Conservation (phyloP, 306 rosid species). For the Elaeagnus macrophylla region DNA sequence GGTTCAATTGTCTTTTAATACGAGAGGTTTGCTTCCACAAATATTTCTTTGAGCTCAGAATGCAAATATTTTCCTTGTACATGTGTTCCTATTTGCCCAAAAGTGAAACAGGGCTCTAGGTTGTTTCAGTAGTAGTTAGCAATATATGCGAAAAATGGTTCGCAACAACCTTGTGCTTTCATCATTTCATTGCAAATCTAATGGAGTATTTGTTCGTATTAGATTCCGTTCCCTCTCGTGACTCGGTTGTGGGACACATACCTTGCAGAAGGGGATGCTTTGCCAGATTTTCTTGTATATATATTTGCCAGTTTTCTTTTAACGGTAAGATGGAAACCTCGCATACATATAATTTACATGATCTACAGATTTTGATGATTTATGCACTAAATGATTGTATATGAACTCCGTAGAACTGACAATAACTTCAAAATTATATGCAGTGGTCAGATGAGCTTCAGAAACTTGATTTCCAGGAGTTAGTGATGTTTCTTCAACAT, state of each 20-base stretch:
- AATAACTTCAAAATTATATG: constrained; percentile 14
- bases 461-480: constrained; percentile 92
- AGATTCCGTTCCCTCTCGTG: constrained; percentile 91
- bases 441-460: constrained; percentile 93
- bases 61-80: constrained; percentile 10
- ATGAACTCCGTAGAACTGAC: constrained; percentile 1
- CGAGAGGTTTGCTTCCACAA: constrained; percentile 63
- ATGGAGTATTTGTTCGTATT: constrained; percentile 16
- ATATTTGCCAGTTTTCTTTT: constrained; percentile 96
- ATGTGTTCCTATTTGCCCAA: neutral
- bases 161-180: constrained; percentile 15
- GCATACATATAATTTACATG: constrained; percentile 1
- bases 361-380: constrained; percentile 10
- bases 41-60: neutral
- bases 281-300: constrained; percentile 95
- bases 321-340: constrained; percentile 51
- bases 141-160: constrained; percentile 3
- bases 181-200: constrained; percentile 17
- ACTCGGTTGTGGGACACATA: constrained; percentile 98
- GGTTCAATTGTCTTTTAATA: constrained; percentile 96
- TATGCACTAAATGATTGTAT: constrained; percentile 8
- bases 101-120: constrained; percentile 1
- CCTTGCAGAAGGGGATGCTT: constrained; percentile 96
- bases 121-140: neutral
- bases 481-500: constrained; percentile 97